These are phyloP conservation scores for Rhodomyrtus tomentosa DNA, from an alignment of 345 rosid genomes.

Conservation along the genomic window DNA sequence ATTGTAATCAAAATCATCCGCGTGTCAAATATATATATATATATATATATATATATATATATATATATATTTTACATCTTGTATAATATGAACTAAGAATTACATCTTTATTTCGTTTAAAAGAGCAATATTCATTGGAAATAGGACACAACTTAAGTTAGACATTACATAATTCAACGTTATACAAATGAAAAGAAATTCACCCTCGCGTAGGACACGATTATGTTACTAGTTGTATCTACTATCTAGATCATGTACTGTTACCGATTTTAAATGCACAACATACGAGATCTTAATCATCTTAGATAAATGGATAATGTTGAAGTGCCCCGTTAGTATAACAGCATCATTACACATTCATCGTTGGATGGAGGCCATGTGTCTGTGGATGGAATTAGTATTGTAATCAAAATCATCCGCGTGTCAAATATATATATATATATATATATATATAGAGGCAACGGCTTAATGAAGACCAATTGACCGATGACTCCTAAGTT, in stretches of 20 bases:
- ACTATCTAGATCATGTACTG: neutral
- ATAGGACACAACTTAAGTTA: too few relatives aligned
- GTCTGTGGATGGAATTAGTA: neutral
- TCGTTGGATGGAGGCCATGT: neutral
- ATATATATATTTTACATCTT: neutral
- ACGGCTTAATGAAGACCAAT: neutral
- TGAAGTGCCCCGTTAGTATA: neutral
- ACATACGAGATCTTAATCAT: neutral
- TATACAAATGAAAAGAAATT: neutral
- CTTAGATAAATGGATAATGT: neutral
- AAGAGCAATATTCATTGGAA: neutral
- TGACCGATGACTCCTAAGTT: neutral
- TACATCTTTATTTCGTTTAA: neutral
- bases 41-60: too few relatives aligned
- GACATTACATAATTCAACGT: too few relatives aligned
- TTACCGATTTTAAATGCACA: neutral
- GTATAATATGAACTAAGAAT: neutral
- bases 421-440: too few relatives aligned
- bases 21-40: too few relatives aligned
- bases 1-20: neutral
- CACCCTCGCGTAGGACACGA: accelerated
- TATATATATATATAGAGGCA: too few relatives aligned
- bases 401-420: neutral
- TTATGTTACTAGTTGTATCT: neutral
- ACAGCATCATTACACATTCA: neutral